Percentiles rank a stretch among this genome's conserved stretches.
These are phyloP conservation scores for Phymatotrichopsis omnivora DNA, from an alignment of 2,329 filamentous ascomycete genomes.

Conservation along the genomic window DNA sequence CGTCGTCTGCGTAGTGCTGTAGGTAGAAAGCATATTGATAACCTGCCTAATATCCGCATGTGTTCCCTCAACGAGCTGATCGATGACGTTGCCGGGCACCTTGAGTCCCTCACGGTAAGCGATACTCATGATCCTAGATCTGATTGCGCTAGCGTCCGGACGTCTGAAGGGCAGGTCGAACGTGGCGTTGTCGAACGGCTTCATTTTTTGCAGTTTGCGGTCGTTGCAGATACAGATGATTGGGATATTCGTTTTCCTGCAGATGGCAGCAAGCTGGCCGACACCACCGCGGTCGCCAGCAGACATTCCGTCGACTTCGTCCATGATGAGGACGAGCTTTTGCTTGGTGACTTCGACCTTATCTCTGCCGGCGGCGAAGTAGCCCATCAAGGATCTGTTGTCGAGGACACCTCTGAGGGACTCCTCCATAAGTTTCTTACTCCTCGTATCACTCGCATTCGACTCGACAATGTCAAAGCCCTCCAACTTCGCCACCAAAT, in stretches of 20 bases:
- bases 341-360: conserved; percentile 71
- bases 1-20: conserved; percentile 71
- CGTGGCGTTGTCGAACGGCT: conserved; percentile 80
- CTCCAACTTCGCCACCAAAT: conserved; percentile 83
- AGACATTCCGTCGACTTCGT: conserved; percentile 98
- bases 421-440: conserved; percentile 87
- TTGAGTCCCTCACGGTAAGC: conserved; percentile 85
- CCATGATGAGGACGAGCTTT: conserved; percentile 95
- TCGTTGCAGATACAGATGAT: conserved; percentile 98
- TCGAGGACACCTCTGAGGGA: conserved; percentile 84
- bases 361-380: conserved; percentile 75
- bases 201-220: conserved; percentile 88
- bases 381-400: conserved; percentile 85
- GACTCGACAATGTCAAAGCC: conserved; percentile 90
- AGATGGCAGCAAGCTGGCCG: conserved; percentile 83
- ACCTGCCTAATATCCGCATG: conserved; percentile 95
- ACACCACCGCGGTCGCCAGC: conserved; percentile 93
- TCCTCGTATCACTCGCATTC: conserved; percentile 90
- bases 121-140: conserved; percentile 88
- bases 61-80: conserved; percentile 89
- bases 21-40: conserved; percentile 95
- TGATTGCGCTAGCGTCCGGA: conserved; percentile 81
- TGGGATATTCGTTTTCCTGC: conserved; percentile 79
- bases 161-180: conserved; percentile 80
- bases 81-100: conserved; percentile 70